These are phyloP conservation scores for Epichloe hybrida DNA, from an alignment of 2,329 filamentous ascomycete genomes.

Conservation along the genomic window DNA sequence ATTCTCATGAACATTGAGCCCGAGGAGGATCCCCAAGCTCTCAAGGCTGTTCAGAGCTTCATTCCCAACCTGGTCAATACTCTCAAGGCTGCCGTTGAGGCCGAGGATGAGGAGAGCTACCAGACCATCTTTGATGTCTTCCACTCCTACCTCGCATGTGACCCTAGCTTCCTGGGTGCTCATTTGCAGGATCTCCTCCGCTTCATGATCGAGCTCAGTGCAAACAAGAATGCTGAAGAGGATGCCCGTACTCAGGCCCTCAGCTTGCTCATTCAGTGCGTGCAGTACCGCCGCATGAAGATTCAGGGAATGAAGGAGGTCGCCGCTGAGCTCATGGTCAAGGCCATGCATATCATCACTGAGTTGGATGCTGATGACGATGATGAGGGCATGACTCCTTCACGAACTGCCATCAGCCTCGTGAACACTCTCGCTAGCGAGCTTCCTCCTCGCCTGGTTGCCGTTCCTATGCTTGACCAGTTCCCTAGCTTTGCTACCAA, in stretches of 20 bases:
- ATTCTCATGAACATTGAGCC: slow-evolving; percentile 78
- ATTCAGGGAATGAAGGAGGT: slow-evolving; percentile 77
- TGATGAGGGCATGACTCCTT: slow-evolving; percentile 68
- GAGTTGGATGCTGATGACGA: slow-evolving; percentile 70
- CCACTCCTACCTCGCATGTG: slow-evolving; percentile 85
- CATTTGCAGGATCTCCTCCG: slow-evolving; percentile 84
- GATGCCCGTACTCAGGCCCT: slow-evolving; percentile 83
- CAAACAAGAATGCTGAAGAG: slow-evolving; percentile 64
- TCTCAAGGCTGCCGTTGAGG: slow-evolving; percentile 69
- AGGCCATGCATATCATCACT: slow-evolving; percentile 77
- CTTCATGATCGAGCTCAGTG: slow-evolving; percentile 84
- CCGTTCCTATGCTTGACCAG: slow-evolving; percentile 79
- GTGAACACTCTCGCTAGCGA: slow-evolving; percentile 81
- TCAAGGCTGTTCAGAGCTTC: slow-evolving; percentile 64
- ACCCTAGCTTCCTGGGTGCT: slow-evolving; percentile 66
- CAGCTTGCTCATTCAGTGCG: slow-evolving; percentile 84
- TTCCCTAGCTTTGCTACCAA: slow-evolving; percentile 70
- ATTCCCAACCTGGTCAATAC: slow-evolving; percentile 83
- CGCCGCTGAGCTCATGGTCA: slow-evolving; percentile 74
- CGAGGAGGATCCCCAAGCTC: slow-evolving; percentile 64
- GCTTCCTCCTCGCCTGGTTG: slow-evolving; percentile 83
- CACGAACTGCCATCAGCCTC: slow-evolving; percentile 70
- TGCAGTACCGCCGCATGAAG: slow-evolving; percentile 89
- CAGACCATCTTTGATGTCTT: slow-evolving; percentile 93
- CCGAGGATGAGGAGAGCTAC: slow-evolving; percentile 71